Evolutionary conservation across 2,329 filamentous ascomycete genomes (phyloP).

Genomic region (Trichoderma gracile): DNA sequence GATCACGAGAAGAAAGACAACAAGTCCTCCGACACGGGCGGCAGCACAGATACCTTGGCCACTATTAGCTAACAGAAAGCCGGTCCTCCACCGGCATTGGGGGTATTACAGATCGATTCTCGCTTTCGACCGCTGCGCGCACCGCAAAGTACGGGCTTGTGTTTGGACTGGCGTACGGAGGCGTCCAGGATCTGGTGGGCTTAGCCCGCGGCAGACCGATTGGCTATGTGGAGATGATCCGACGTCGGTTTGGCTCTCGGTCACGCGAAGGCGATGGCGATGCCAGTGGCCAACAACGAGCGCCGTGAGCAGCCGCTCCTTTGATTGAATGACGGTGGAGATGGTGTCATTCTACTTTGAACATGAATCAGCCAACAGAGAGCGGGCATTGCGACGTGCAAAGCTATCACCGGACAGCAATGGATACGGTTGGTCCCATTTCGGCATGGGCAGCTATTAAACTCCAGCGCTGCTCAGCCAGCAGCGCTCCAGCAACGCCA

Average conservation of each 20-base stretch:
- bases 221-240: slow-evolving; percentile 70
- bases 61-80: slow-evolving; percentile 26
- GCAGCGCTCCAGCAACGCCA: no score
- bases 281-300: slow-evolving; percentile 7
- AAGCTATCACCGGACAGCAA: no score
- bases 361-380: slow-evolving; percentile 27
- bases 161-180: slow-evolving; percentile 76
- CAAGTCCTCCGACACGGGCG: background rate
- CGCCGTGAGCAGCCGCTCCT: slow-evolving; percentile 20
- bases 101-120: slow-evolving; percentile 66
- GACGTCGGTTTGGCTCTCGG: slow-evolving; percentile 43
- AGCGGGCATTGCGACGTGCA: no score
- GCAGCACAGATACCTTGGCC: slow-evolving; percentile 6
- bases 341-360: slow-evolving; percentile 5
- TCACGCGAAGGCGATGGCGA: slow-evolving; percentile 25
- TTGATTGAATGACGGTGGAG: background rate
- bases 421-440: no score
- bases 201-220: slow-evolving; percentile 69
- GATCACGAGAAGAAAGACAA: slow-evolving; percentile 17
- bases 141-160: slow-evolving; percentile 79
- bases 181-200: slow-evolving; percentile 74
- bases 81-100: slow-evolving; percentile 34
- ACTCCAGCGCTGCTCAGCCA: no score
- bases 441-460: no score
- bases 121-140: slow-evolving; percentile 71